Percentiles rank a stretch among this genome's conserved stretches.
phyloP scores from a whole-genome alignment of 768 basidiomycete genomes.

The Lactifluus piperatus region DNA sequence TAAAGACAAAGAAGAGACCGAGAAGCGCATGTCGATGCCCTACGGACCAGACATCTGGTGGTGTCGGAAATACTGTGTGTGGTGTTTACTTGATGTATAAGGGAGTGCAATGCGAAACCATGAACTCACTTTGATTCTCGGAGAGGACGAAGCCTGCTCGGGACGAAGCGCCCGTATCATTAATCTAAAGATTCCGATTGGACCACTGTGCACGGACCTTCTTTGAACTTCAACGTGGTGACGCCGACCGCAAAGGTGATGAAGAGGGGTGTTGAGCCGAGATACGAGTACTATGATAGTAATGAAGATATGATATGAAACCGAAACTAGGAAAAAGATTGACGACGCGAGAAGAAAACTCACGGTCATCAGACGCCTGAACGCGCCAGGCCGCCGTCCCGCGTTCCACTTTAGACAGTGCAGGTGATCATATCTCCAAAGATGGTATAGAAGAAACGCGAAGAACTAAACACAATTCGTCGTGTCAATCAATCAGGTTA shows the following conservation, averaged over 20 bases:
- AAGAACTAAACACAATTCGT: slow-evolving; percentile 57
- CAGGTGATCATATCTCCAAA: slow-evolving; percentile 77
- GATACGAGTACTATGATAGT: slow-evolving; percentile 60
- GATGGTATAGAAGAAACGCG: slow-evolving; percentile 56
- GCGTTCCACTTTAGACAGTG: slow-evolving; percentile 67
- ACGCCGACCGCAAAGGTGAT: slow-evolving; percentile 55
- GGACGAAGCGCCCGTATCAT: background rate
- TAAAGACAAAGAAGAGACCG: slow-evolving; percentile 62
- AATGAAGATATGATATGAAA: background rate
- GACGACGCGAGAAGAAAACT: slow-evolving; percentile 24
- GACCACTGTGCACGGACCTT: slow-evolving; percentile 39
- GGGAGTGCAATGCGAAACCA: slow-evolving; percentile 4
- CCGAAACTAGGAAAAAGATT: background rate
- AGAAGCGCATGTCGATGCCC: slow-evolving; percentile 46
- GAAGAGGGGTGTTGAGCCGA: slow-evolving; percentile 58
- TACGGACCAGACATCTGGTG: slow-evolving; percentile 42
- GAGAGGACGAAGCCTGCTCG: slow-evolving; percentile 24
- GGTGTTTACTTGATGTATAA: background rate
- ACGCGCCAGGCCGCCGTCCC: slow-evolving; percentile 72
- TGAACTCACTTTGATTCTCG: slow-evolving; percentile 26
- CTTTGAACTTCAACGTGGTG: slow-evolving; percentile 58
- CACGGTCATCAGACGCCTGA: slow-evolving; percentile 88
- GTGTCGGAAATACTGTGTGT: slow-evolving; percentile 45
- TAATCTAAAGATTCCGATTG: background rate
- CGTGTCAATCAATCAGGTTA: slow-evolving; percentile 1